phyloP scores from a whole-genome alignment of 768 basidiomycete species.

The Auriculariales sp. region DNA sequence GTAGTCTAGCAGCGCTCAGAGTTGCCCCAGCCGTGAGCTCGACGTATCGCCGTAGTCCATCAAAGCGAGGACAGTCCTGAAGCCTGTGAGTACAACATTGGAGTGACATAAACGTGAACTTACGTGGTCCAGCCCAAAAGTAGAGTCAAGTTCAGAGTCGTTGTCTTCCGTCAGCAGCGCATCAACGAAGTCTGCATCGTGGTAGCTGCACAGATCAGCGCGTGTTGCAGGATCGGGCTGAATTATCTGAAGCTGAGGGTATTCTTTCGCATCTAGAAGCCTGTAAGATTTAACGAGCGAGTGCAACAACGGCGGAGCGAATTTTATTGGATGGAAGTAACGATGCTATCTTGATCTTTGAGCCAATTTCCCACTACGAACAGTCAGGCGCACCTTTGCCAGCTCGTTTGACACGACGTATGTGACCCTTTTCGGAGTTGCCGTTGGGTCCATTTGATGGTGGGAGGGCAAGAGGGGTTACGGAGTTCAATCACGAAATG shows the following conservation, averaged over 20 bases:
- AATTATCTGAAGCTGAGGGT: conserved; percentile 23
- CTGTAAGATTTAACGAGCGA: conserved; percentile 40
- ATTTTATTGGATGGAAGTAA: conserved; percentile 56
- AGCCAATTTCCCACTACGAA: too few relatives aligned
- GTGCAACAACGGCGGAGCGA: conserved; percentile 52
- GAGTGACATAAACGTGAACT: too few relatives aligned
- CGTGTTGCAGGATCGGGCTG: conserved; percentile 38
- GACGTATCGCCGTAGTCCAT: conserved; percentile 52
- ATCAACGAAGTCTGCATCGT: conserved; percentile 58
- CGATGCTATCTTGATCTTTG: too few relatives aligned
- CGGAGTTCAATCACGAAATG: too few relatives aligned
- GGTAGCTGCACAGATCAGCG: conserved; percentile 50
- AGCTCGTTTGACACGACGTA: conserved; percentile 49
- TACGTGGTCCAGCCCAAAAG: conserved; percentile 52
- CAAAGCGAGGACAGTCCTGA: conserved; percentile 77
- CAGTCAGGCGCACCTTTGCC: conserved; percentile 39
- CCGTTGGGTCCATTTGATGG: too few relatives aligned
- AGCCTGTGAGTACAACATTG: too few relatives aligned
- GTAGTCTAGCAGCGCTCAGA: conserved; percentile 50
- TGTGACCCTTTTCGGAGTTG: too few relatives aligned
- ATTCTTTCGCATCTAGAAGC: conserved; percentile 21
- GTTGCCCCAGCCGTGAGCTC: conserved; percentile 62
- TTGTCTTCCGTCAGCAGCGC: conserved; percentile 27
- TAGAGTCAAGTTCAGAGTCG: conserved; percentile 11
- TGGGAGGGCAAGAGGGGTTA: too few relatives aligned